Conservation (phyloP, 108 stramenopile species). For the Nitzschia sp. region DNA sequence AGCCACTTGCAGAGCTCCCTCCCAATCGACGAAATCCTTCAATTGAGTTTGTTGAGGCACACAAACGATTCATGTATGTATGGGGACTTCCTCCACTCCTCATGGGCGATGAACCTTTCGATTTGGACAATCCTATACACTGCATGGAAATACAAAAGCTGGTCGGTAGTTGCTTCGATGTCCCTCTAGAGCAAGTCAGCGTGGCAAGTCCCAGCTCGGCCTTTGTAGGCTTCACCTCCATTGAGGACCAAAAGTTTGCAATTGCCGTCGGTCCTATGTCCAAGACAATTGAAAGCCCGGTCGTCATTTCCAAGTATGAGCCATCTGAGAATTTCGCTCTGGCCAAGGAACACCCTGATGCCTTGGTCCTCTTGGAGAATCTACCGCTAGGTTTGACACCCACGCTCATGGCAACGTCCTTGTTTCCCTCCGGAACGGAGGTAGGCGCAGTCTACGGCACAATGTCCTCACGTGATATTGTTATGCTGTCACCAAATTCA, state of each 20-base stretch:
- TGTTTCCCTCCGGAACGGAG: conserved; percentile 64
- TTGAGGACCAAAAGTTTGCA: conserved; percentile 43
- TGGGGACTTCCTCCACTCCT: conserved; percentile 66
- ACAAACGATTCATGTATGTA: conserved; percentile 71
- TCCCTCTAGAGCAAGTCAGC: conserved; percentile 52
- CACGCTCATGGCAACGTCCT: conserved; percentile 36
- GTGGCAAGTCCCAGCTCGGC: conserved; percentile 72
- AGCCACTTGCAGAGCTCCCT: conserved; percentile 62
- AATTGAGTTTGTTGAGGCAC: conserved; percentile 57
- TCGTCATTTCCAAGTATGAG: conserved; percentile 35
- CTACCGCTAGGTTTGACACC: conserved; percentile 52
- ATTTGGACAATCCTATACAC: conserved; percentile 65
- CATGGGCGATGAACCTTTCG: conserved; percentile 47
- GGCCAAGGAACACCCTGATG: conserved; percentile 36
- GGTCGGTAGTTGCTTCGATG: conserved; percentile 58
- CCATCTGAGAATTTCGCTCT: conserved; percentile 40
- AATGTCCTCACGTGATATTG: conserved; percentile 45
- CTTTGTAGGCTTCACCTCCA: conserved; percentile 70
- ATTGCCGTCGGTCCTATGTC: conserved; percentile 31
- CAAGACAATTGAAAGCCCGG: conserved; percentile 20
- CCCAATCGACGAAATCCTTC: conserved; percentile 48
- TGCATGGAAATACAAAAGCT: conserved; percentile 56
- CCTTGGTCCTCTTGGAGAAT: conserved; percentile 58
- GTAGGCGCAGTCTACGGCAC: conserved; percentile 61
- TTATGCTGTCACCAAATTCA: conserved; percentile 55